A percentile compares a stretch with the other conserved stretches of the same genome.
Conservation (phyloP, 2,329 filamentous ascomycete species). For the Ilyonectria destructans region DNA sequence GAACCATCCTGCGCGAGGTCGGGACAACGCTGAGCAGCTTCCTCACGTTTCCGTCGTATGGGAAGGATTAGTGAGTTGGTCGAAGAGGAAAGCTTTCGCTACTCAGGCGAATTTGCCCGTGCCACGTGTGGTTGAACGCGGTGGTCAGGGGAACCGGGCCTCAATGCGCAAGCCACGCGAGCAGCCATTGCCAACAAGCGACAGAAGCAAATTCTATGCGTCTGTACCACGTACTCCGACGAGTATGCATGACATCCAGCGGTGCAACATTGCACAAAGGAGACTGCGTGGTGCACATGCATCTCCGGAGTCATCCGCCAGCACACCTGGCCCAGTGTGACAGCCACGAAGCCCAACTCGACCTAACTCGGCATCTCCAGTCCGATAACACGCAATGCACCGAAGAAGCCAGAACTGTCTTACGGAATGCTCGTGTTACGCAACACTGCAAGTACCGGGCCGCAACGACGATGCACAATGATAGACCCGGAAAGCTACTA, state of each 20-base stretch:
- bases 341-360: background rate
- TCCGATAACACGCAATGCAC: background rate
- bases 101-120: background rate
- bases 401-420: background rate
- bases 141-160: background rate
- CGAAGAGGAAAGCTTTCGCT: background rate
- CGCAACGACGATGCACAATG: background rate
- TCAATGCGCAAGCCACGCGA: background rate
- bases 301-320: background rate
- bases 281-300: background rate
- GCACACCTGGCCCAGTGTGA: background rate
- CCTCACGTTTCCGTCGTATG: slow-evolving; percentile 29
- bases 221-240: too few species aligned
- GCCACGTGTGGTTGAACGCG: background rate
- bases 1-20: slow-evolving; percentile 47
- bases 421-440: background rate
- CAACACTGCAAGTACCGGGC: background rate
- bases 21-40: slow-evolving; percentile 41
- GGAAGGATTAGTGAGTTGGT: background rate
- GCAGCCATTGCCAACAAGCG: background rate
- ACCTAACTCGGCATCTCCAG: background rate
- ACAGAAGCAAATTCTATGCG: background rate
- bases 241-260: background rate
- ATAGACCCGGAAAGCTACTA: background rate
- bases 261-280: background rate